Conservation (phyloP, 2,329 filamentous ascomycete genomes). For the Thielaviopsis populi region DNA sequence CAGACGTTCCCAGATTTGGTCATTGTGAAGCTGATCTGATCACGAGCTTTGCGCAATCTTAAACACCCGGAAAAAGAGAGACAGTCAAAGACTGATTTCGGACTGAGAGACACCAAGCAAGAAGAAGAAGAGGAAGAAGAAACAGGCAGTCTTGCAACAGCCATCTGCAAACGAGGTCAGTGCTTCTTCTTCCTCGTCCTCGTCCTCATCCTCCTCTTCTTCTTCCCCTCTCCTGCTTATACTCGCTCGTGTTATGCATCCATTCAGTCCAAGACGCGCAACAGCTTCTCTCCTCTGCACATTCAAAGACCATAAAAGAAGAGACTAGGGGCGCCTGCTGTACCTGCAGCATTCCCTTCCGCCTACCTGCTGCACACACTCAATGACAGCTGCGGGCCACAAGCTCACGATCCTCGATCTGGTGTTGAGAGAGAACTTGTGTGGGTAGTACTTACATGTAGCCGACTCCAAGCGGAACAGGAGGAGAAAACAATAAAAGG, state of each 20-base stretch:
- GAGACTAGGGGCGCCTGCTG: neutral
- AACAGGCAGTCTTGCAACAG: neutral
- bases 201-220: no score
- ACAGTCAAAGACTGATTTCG: neutral
- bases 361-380: neutral
- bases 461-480: neutral
- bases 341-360: neutral
- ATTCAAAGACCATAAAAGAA: neutral
- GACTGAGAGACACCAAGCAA: neutral
- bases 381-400: neutral
- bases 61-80: neutral
- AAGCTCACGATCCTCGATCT: conserved; percentile 2
- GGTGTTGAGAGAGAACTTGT: neutral
- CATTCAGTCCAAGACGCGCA: neutral
- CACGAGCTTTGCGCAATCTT: no score
- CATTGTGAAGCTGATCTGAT: no score
- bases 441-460: neutral
- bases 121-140: neutral
- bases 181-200: neutral
- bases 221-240: neutral
- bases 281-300: neutral
- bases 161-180: neutral
- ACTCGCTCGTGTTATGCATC: neutral
- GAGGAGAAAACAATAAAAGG: neutral
- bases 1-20: no score